Percentiles rank a stretch among this genome's conserved stretches.
These are phyloP conservation scores for Colletotrichum sp. DNA, from an alignment of 2,329 filamentous ascomycete genomes.

Conservation along the genomic window DNA sequence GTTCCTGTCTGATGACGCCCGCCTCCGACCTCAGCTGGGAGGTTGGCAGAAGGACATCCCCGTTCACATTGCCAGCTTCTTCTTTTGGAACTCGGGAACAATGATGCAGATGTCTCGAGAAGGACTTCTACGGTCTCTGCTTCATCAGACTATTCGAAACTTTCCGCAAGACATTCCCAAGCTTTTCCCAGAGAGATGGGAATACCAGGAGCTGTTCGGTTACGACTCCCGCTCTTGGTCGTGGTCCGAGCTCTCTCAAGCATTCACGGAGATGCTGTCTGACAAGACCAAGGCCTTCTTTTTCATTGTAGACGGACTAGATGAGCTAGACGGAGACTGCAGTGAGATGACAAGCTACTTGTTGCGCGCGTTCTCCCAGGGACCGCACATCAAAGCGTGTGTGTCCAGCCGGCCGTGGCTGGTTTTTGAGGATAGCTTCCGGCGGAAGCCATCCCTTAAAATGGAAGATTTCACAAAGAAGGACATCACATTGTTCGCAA, in stretches of 20 bases:
- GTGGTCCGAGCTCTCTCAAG: not conserved
- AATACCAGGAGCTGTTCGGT: not conserved
- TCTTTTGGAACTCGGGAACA: not conserved
- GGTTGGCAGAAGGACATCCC: not conserved
- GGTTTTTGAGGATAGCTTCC: conserved; percentile 24
- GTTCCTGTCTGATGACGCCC: not conserved
- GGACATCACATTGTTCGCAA: conserved; percentile 20
- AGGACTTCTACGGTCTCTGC: not conserved
- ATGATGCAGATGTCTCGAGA: not conserved
- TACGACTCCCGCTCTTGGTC: not conserved
- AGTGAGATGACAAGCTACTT: conserved; percentile 11
- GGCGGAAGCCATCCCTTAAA: not conserved
- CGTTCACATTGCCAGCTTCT: not conserved
- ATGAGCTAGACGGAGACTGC: conserved; percentile 23
- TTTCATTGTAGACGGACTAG: conserved; percentile 19
- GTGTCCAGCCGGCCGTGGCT: conserved; percentile 33
- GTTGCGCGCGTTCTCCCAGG: not conserved
- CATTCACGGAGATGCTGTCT: not conserved
- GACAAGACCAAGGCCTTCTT: not conserved
- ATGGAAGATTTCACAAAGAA: conserved; percentile 20
- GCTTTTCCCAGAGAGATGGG: conserved; percentile 13
- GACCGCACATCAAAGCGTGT: conserved; percentile 31
- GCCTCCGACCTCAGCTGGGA: not conserved
- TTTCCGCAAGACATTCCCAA: conserved; percentile 25
- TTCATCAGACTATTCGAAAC: not conserved